These are phyloP conservation scores for Favolaschia claudopus DNA, from an alignment of 768 basidiomycete species.

Conservation along the genomic window DNA sequence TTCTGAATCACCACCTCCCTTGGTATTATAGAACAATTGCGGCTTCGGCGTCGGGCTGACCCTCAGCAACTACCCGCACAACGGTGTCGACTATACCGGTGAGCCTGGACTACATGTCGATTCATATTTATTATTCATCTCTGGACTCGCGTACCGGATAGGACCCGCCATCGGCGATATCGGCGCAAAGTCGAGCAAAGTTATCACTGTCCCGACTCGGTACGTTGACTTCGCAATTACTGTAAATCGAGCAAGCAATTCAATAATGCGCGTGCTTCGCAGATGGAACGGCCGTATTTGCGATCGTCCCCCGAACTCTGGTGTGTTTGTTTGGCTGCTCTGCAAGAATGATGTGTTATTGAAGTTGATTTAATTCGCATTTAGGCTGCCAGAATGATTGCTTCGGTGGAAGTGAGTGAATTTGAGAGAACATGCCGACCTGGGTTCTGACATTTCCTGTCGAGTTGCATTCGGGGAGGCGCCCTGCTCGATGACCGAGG, in stretches of 20 bases:
- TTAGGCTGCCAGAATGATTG: conserved; percentile 13
- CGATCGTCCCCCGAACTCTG: conserved; percentile 9
- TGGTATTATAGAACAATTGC: conserved; percentile 15
- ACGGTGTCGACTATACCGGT: not conserved
- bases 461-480: conserved; percentile 11
- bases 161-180: conserved; percentile 9
- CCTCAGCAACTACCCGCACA: conserved; percentile 14
- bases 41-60: conserved; percentile 1
- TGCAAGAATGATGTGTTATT: not conserved
- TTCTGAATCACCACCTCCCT: no score
- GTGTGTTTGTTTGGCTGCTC: not conserved
- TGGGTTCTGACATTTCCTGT: not conserved
- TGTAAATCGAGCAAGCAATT: no score
- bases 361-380: not conserved
- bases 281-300: conserved; percentile 8
- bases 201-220: not conserved
- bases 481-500: conserved; percentile 16
- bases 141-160: no score
- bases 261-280: no score
- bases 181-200: not conserved
- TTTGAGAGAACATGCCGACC: not conserved
- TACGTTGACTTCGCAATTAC: no score
- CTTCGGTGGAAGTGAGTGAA: conserved; percentile 7
- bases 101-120: not conserved
- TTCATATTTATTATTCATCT: no score